Evolutionary conservation across 495 filamentous ascomycete genomes (phyloP), one percentile per base, ranked within the genome.

Genomic region (Sordaria brevicollis): DNA sequence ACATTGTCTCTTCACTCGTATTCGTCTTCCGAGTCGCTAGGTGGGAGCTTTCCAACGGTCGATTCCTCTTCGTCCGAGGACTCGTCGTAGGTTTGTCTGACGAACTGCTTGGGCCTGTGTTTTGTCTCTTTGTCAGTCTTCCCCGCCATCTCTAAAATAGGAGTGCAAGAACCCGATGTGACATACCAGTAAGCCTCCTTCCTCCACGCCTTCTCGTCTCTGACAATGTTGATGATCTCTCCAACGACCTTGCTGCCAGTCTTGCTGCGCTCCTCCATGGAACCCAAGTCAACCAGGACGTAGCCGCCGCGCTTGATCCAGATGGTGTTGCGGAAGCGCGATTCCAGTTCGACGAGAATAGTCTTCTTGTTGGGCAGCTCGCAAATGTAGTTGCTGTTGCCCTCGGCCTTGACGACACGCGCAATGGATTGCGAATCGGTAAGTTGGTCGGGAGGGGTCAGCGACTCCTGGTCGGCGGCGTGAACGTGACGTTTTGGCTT

Each of bases 151-250:
- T 10, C 10, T 0, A 6, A n/a, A n/a, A n/a, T n/a, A n/a, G n/a
- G n/a, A n/a, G n/a, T 31, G 0, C 25, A 9, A 17, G 13, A 0
- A 39, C 13, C n/a, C 8, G 29, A 6, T 13, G 43, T 38, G 65
- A 43, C 86, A 74, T 75, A 96, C 95, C 95, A 98, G 76, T 93
- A 99, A n/a, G 82, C 75, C 81, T 90, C 87, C 81, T 94, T 96
- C 71, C 94, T 88, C 95, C 95, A 99, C 37, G 83, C 83, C 81
- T 91, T 95, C 82, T 97, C 95, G 76, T 97, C 91, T 65, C 91
- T 82, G 41, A 99, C 93, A 11, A 99, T 88, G 77, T 97, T 97
- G 74, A 96, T 85, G 76, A 99, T 96, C 79, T 97, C 92, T 17
- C 94, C 95, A 65, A 86, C 84, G 9, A 97, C 85, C 81, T 92